Base-by-base conservation (phyloP, 2,329 filamentous ascomycete genomes). In the Penicillium capsulatum region DNA sequence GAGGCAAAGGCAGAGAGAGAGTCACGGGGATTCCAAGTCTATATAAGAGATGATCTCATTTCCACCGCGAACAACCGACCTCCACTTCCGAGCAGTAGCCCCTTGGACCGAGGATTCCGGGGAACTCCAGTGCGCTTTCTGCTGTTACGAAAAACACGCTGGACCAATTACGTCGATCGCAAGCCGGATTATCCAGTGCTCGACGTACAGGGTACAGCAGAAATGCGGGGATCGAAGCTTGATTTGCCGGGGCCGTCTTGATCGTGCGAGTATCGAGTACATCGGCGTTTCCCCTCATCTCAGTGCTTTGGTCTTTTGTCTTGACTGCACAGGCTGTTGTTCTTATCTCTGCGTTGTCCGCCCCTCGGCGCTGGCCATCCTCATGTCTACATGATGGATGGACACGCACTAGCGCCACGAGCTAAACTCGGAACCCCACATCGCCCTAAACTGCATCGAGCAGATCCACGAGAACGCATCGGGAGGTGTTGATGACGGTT, bases 391-490 rank as follows among this genome's bases (percentile, higher is more conserved):
- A 38, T 44, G 40, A 44, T 47, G 34, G 32, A 11, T 26, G 11
- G 17, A n/a, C 6, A 28, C 7, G 22, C 27, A 33, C 39, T 45
- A 53, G 46, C 40, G 38, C 32, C 41, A 51, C 50, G 45, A 45
- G 47, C 50, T 50, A 51, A 44, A 49, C 13, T 45, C 47, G 45
- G 51, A 51, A 50, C 45, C 36, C 48, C 47, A 44, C 39, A 4
- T 15, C 13, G 3, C 42, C 14, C 45, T 52, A 40, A 31, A 7
- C 26, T 36, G 17, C 28, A 24, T 48, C 44, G 2, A 28, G 39
- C 6, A 8, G 22, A 26, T 19, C 44, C 38, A 52, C 51, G 51
- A 52, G 39, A 47, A 54, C 34, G 19, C 31, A n/a, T 50, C 49
- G 47, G 42, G 47, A 42, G 31, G 32, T 42, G 14, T 35, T 34